These are phyloP conservation scores for Cicer pinnatifidum DNA, from an alignment of 306 rosid genomes.

Conservation along the genomic window DNA sequence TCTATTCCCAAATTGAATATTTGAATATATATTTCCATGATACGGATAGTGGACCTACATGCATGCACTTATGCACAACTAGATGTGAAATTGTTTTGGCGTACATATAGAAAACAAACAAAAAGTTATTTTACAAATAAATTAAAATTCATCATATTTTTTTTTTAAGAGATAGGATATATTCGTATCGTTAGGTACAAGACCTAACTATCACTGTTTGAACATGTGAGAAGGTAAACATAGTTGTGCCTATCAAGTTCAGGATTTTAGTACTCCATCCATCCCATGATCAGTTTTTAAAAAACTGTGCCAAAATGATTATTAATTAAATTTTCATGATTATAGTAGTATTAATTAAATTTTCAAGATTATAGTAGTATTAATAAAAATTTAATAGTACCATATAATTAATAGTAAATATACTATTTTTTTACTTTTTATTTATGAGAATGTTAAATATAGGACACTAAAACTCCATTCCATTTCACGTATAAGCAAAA, in stretches of 20 bases:
- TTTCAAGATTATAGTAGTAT: too few relatives aligned
- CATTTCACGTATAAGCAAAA: too few relatives aligned
- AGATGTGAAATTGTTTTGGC: slow-evolving; percentile 12
- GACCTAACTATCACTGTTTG: slow-evolving; percentile 50
- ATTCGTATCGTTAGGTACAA: slow-evolving; percentile 49
- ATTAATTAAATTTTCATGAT: too few relatives aligned
- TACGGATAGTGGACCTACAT: slow-evolving; percentile 44
- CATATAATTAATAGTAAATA: too few relatives aligned
- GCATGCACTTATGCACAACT: background rate
- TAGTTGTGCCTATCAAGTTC: slow-evolving; percentile 40
- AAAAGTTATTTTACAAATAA: background rate
- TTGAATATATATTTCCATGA: slow-evolving; percentile 33
- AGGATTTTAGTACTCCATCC: slow-evolving; percentile 4
- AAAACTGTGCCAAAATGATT: too few relatives aligned
- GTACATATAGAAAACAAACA: slow-evolving; percentile 10
- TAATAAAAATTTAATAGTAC: too few relatives aligned
- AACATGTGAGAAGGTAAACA: slow-evolving; percentile 48
- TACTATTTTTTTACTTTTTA: too few relatives aligned
- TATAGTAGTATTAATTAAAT: too few relatives aligned
- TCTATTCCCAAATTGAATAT: slow-evolving; percentile 35
- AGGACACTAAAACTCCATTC: too few relatives aligned
- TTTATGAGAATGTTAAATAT: too few relatives aligned
- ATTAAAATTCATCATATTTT: too few relatives aligned
- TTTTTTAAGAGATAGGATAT: slow-evolving; percentile 19
- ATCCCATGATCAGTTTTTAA: too few relatives aligned